Evolutionary conservation across 768 basidiomycete genomes (phyloP).

Genomic region (Boletus fagicola): DNA sequence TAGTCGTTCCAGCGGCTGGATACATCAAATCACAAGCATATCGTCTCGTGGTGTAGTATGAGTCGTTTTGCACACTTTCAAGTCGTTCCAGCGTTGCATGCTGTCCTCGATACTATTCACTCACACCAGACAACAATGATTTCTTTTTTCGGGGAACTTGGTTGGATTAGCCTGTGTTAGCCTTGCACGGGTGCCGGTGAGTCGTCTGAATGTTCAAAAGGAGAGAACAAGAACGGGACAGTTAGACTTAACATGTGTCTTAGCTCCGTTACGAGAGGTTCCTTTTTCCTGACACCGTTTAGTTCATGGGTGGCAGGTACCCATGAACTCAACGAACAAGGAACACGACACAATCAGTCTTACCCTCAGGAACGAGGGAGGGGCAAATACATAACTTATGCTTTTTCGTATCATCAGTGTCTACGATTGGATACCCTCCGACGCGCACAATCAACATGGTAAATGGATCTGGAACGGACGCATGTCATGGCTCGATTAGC

Average conservation of each 20-base stretch:
- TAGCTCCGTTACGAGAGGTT: neutral
- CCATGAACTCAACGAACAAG: too few relatives aligned
- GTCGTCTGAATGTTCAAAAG: constrained; percentile 12
- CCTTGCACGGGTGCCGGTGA: constrained; percentile 81
- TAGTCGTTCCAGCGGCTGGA: constrained; percentile 74
- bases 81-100: constrained; percentile 71
- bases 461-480: constrained; percentile 47
- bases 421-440: constrained; percentile 17
- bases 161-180: constrained; percentile 65
- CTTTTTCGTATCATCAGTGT: constrained; percentile 7
- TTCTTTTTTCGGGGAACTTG: constrained; percentile 75
- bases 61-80: constrained; percentile 75
- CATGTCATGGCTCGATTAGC: constrained; percentile 50
- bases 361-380: neutral
- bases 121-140: constrained; percentile 87
- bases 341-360: too few relatives aligned
- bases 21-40: constrained; percentile 90
- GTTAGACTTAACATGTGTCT: neutral
- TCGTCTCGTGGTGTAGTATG: constrained; percentile 65
- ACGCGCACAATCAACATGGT: constrained; percentile 24
- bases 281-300: neutral
- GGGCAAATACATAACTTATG: neutral
- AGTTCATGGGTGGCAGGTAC: constrained; percentile 42
- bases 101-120: constrained; percentile 69
- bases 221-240: neutral